These are phyloP conservation scores for Pleurotus salmoneostramineus DNA, from an alignment of 768 basidiomycete species.

Conservation along the genomic window DNA sequence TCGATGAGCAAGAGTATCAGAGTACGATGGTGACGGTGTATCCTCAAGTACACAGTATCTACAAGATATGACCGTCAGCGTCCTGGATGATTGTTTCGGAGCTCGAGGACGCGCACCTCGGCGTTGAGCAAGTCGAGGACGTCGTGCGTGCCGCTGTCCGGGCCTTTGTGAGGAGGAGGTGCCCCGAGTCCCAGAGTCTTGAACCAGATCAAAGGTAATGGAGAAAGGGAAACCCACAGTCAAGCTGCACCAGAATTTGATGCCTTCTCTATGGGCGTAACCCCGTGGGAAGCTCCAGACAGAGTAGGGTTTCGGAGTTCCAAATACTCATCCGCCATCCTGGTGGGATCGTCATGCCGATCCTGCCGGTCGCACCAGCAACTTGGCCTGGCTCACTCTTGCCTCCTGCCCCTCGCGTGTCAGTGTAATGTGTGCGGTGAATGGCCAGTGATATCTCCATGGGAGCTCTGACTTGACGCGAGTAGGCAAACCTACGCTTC, in stretches of 20 bases:
- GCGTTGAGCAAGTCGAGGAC: no score
- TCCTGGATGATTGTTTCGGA: no score
- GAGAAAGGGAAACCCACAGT: not conserved
- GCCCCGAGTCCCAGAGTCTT: not conserved
- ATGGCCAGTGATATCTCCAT: not conserved
- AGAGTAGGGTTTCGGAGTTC: not conserved
- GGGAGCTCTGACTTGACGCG: not conserved
- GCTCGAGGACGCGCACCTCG: no score
- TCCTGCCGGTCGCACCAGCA: not conserved
- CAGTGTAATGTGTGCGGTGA: not conserved
- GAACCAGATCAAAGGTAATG: not conserved
- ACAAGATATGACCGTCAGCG: no score
- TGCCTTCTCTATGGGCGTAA: not conserved
- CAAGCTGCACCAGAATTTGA: not conserved
- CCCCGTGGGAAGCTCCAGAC: not conserved
- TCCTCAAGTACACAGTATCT: no score
- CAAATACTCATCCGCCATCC: not conserved
- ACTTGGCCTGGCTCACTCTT: not conserved
- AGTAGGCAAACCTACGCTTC: not conserved
- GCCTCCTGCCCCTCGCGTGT: not conserved
- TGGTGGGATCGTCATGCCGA: not conserved
- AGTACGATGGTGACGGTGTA: no score
- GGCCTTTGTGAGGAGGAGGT: not conserved
- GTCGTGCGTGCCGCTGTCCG: no score
- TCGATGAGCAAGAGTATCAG: no score